A percentile compares a stretch with the other conserved stretches of the same genome.
Conservation (phyloP, 2,329 filamentous ascomycete species). For the Ophiostoma piceae region DNA sequence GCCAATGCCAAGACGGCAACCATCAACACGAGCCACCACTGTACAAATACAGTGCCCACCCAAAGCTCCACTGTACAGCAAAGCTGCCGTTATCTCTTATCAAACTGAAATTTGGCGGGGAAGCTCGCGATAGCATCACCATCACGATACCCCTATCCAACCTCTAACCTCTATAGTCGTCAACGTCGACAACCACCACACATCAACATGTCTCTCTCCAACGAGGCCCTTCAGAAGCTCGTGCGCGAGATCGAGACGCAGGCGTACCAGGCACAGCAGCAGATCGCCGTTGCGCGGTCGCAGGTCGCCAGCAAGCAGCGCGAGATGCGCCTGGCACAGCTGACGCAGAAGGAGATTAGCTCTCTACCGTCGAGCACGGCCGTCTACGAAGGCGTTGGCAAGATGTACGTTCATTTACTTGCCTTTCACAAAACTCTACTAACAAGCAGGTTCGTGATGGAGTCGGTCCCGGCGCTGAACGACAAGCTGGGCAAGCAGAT, state of each 20-base stretch:
- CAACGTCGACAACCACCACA: not conserved
- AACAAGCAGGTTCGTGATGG: slow-evolving; percentile 60
- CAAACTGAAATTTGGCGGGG: slow-evolving; percentile 11
- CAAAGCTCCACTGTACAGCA: not conserved
- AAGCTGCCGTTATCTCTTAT: not conserved
- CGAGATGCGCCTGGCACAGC: slow-evolving; percentile 79
- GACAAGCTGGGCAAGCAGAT: slow-evolving; percentile 71
- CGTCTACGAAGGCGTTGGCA: slow-evolving; percentile 92
- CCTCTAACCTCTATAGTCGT: too few species aligned
- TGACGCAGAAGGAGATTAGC: slow-evolving; percentile 80
- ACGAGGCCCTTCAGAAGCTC: slow-evolving; percentile 91
- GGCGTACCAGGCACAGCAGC: slow-evolving; percentile 81
- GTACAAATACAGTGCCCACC: not conserved
- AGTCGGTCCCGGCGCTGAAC: slow-evolving; percentile 67
- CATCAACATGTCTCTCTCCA: slow-evolving; percentile 76
- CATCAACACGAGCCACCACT: not conserved
- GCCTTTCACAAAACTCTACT: not conserved
- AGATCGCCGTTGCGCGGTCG: slow-evolving; percentile 77
- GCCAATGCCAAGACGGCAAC: not conserved
- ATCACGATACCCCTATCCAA: not conserved
- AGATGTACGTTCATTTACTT: slow-evolving; percentile 55
- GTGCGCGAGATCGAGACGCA: slow-evolving; percentile 92
- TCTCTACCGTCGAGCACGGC: slow-evolving; percentile 68
- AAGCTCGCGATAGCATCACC: slow-evolving; percentile 12
- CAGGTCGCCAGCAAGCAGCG: slow-evolving; percentile 82